Percentiles rank a stretch among this genome's conserved stretches.
phyloP scores from a whole-genome alignment of 495 filamentous ascomycete species.

The Lepidopterella palustris region DNA sequence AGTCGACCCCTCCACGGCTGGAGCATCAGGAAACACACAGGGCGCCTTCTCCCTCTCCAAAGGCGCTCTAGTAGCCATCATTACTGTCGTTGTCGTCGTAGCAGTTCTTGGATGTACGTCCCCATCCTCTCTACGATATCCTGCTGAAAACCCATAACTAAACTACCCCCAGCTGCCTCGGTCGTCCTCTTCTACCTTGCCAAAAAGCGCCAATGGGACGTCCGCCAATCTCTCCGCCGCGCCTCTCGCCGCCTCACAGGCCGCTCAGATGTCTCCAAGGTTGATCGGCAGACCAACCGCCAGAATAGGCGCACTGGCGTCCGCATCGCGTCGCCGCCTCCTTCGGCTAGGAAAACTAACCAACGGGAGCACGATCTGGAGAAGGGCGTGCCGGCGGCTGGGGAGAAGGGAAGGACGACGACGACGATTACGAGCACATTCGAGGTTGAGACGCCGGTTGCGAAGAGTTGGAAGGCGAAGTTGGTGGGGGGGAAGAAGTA shows the following conservation, averaged over 20 bases:
- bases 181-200: slow-evolving; percentile 46
- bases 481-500: slow-evolving; percentile 21
- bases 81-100: slow-evolving; percentile 53
- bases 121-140: too few relatives aligned
- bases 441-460: slow-evolving; percentile 26
- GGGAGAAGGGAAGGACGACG: slow-evolving; percentile 15
- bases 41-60: slow-evolving; percentile 48
- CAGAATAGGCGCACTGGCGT: slow-evolving; percentile 25
- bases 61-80: slow-evolving; percentile 56
- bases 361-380: slow-evolving; percentile 19
- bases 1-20: slow-evolving; percentile 37
- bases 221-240: slow-evolving; percentile 43
- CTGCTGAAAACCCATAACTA: not conserved
- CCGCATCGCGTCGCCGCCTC: slow-evolving; percentile 24
- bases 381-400: slow-evolving; percentile 19
- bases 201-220: slow-evolving; percentile 49
- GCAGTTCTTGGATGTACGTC: slow-evolving; percentile 46
- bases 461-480: slow-evolving; percentile 21
- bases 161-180: slow-evolving; percentile 35
- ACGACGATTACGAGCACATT: slow-evolving; percentile 29
- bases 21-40: slow-evolving; percentile 48
- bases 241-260: slow-evolving; percentile 42
- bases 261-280: slow-evolving; percentile 15
- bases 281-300: slow-evolving; percentile 23
- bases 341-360: not conserved